These are phyloP conservation scores for Haberlea rhodopensis DNA, from an alignment of 257 asterid species.

Conservation along the genomic window DNA sequence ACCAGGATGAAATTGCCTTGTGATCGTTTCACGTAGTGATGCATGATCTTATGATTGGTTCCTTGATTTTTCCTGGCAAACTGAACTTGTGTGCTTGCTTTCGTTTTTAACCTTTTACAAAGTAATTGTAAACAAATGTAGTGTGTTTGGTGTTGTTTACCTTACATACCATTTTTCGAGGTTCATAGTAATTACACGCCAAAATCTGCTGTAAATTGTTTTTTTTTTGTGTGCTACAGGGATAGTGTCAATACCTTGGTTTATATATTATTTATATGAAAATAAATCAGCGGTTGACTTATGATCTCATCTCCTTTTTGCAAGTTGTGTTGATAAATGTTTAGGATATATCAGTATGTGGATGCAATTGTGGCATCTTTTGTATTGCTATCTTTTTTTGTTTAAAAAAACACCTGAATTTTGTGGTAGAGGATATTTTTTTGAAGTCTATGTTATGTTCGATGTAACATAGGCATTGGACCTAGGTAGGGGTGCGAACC, in stretches of 20 bases:
- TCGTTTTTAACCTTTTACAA: background rate
- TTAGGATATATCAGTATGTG: constrained; percentile 19
- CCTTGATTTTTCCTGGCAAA: background rate
- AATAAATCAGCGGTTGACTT: background rate
- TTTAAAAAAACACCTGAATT: constrained; percentile 18
- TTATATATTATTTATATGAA: constrained; percentile 4
- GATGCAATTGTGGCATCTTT: background rate
- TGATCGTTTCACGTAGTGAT: background rate
- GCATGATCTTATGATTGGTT: background rate
- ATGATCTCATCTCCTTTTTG: background rate
- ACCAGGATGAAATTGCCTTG: background rate
- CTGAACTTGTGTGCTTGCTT: background rate
- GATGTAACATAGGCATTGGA: constrained; percentile 64
- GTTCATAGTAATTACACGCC: background rate
- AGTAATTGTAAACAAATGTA: background rate
- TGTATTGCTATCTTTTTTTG: background rate
- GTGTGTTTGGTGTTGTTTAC: background rate
- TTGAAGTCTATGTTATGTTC: constrained; percentile 16
- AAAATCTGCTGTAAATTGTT: background rate
- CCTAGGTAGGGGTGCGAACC: constrained; percentile 66
- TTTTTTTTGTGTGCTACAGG: background rate
- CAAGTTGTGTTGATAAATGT: constrained; percentile 2
- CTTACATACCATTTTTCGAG: background rate
- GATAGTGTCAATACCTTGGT: constrained; percentile 9
- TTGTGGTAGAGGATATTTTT: constrained; percentile 14